These are phyloP conservation scores for Mucor mucedo DNA, from an alignment of 371 early-diverging fungal genomes.

Conservation along the genomic window DNA sequence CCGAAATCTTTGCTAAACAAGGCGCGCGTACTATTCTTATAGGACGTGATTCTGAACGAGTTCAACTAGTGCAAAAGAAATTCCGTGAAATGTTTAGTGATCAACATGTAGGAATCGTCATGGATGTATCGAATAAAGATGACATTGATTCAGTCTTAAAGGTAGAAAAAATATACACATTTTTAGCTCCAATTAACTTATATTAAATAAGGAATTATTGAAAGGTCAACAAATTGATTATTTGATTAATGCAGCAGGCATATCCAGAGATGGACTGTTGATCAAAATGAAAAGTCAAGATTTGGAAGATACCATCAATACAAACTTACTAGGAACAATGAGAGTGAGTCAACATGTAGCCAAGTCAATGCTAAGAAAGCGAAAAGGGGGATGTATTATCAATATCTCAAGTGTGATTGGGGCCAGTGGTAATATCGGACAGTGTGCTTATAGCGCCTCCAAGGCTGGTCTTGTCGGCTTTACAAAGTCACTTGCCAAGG, in stretches of 20 bases:
- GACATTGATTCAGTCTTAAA: slow-evolving; percentile 48
- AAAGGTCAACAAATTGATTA: slow-evolving; percentile 47
- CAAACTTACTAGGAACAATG: slow-evolving; percentile 81
- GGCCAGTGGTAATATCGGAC: slow-evolving; percentile 77
- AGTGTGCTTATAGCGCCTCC: slow-evolving; percentile 80
- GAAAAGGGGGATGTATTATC: slow-evolving; percentile 74
- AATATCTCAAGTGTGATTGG: slow-evolving; percentile 87
- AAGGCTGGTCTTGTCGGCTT: slow-evolving; percentile 89
- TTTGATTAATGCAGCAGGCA: slow-evolving; percentile 72
- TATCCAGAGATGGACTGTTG: slow-evolving; percentile 64
- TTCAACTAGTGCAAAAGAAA: slow-evolving; percentile 32
- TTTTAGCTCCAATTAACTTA: neutral
- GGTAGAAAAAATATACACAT: slow-evolving; percentile 28
- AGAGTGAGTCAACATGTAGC: slow-evolving; percentile 60
- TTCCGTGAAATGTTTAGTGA: slow-evolving; percentile 31
- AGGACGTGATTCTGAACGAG: slow-evolving; percentile 58
- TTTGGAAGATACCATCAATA: slow-evolving; percentile 60
- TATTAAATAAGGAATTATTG: slow-evolving; percentile 23
- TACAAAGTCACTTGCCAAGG: slow-evolving; percentile 82
- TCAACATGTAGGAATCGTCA: slow-evolving; percentile 46
- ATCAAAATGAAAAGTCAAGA: slow-evolving; percentile 52
- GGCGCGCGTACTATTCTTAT: slow-evolving; percentile 64
- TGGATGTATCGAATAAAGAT: slow-evolving; percentile 54
- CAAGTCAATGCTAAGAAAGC: slow-evolving; percentile 61
- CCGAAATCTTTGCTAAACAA: slow-evolving; percentile 60